phyloP scores from a whole-genome alignment of 768 basidiomycete species.

The Serpula lacrymans region DNA sequence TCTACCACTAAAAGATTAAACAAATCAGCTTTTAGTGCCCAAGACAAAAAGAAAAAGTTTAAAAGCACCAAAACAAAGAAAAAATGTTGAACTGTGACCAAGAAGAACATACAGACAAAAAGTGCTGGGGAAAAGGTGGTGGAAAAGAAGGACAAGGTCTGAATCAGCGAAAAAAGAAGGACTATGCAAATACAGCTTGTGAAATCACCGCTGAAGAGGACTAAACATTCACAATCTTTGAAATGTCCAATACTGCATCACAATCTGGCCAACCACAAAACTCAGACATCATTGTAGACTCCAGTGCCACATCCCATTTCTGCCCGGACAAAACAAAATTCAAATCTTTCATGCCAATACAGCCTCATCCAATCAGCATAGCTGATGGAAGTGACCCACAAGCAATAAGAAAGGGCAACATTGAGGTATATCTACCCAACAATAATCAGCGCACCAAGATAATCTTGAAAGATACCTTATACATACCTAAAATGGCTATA shows the following conservation, averaged over 20 bases:
- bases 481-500: neutral
- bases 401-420: neutral
- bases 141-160: conserved; percentile 4
- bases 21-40: too few relatives aligned
- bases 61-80: too few relatives aligned
- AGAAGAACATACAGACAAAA: neutral
- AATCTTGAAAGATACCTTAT: neutral
- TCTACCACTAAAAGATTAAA: too few relatives aligned
- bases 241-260: too few relatives aligned
- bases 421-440: neutral
- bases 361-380: neutral
- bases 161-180: neutral
- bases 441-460: neutral
- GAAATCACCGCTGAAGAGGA: neutral
- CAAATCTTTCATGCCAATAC: neutral
- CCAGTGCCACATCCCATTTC: conserved; percentile 1
- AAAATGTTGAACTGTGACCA: neutral
- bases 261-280: neutral
- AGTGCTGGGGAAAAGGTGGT: conserved; percentile 2
- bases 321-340: conserved; percentile 1
- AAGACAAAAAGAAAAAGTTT: too few relatives aligned
- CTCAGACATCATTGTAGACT: neutral
- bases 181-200: neutral
- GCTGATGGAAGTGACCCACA: neutral
- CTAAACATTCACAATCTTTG: neutral